Percentiles rank a stretch among this genome's conserved stretches.
phyloP scores from a whole-genome alignment of 257 asterid species.

The Linderniella brevidens region DNA sequence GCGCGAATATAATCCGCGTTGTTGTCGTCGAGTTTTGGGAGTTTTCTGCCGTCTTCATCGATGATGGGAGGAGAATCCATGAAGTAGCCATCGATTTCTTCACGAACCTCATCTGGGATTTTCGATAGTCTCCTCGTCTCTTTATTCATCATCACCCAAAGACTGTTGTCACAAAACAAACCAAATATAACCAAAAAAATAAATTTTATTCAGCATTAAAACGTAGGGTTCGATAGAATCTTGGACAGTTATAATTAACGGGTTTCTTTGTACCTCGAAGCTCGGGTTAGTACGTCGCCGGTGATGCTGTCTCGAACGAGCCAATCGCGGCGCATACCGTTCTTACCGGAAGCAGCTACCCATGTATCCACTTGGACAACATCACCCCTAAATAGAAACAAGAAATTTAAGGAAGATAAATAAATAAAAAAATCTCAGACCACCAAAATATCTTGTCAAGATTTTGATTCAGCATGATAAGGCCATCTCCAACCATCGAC shows the following conservation, averaged over 20 bases:
- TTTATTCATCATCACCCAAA: slow-evolving; percentile 97
- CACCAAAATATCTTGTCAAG: background rate
- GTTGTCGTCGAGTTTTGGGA: slow-evolving; percentile 70
- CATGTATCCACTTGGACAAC: slow-evolving; percentile 94
- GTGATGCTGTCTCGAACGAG: slow-evolving; percentile 65
- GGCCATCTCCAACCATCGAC: no score
- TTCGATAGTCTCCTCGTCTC: slow-evolving; percentile 82
- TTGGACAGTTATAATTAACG: background rate
- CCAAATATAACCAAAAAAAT: background rate
- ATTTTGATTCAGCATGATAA: no score
- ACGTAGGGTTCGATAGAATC: no score
- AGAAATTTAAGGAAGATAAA: background rate
- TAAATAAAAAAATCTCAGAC: slow-evolving; percentile 13
- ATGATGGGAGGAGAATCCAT: slow-evolving; percentile 79
- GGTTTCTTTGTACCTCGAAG: slow-evolving; percentile 46
- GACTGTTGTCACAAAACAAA: slow-evolving; percentile 19
- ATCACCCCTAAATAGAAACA: slow-evolving; percentile 56
- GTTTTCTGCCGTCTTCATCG: slow-evolving; percentile 62
- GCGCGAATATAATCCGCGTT: slow-evolving; percentile 45
- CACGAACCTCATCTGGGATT: slow-evolving; percentile 87
- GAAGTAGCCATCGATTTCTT: slow-evolving; percentile 61
- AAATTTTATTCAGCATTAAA: background rate
- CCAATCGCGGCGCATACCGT: slow-evolving; percentile 99
- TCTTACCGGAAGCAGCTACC: slow-evolving; percentile 95
- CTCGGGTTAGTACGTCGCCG: slow-evolving; percentile 73